Conservation (phyloP, 148 eudicot genomes). For the Spergularia marina region DNA sequence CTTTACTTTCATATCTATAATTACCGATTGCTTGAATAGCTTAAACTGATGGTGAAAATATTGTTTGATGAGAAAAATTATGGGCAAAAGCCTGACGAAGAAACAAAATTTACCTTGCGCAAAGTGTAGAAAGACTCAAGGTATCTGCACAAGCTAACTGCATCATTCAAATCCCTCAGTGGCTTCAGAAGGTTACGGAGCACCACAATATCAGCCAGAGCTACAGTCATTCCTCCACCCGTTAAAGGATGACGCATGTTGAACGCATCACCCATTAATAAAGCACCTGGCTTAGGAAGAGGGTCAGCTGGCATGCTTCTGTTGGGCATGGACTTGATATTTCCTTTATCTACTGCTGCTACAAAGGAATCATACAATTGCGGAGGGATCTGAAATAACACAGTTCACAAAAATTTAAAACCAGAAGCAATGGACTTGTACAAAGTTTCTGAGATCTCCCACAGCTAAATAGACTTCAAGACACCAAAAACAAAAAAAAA, state of each 20-base stretch:
- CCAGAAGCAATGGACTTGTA: not conserved
- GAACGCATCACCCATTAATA: constrained; percentile 90
- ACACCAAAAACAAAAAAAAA: no score
- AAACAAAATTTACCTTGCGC: constrained; percentile 55
- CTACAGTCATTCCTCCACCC: constrained; percentile 97
- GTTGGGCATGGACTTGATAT: constrained; percentile 70
- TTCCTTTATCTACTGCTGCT: constrained; percentile 62
- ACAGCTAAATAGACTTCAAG: not conserved
- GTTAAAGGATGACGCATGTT: constrained; percentile 94
- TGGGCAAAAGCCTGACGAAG: not conserved
- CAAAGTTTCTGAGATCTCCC: not conserved
- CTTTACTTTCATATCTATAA: not conserved
- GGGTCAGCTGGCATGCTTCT: constrained; percentile 89
- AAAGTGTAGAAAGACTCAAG: constrained; percentile 81
- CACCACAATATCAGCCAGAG: constrained; percentile 74
- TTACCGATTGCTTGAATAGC: no score
- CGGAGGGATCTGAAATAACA: constrained; percentile 57
- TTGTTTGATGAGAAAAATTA: not conserved
- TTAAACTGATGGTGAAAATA: not conserved
- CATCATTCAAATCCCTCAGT: constrained; percentile 58
- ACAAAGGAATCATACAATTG: constrained; percentile 57
- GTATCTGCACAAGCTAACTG: constrained; percentile 65
- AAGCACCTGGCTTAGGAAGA: constrained; percentile 78
- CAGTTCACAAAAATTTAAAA: constrained; percentile 6
- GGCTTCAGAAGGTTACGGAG: constrained; percentile 75